These are phyloP conservation scores for Aspergillus coremiiformis DNA, from an alignment of 495 filamentous ascomycete genomes.

Conservation along the genomic window DNA sequence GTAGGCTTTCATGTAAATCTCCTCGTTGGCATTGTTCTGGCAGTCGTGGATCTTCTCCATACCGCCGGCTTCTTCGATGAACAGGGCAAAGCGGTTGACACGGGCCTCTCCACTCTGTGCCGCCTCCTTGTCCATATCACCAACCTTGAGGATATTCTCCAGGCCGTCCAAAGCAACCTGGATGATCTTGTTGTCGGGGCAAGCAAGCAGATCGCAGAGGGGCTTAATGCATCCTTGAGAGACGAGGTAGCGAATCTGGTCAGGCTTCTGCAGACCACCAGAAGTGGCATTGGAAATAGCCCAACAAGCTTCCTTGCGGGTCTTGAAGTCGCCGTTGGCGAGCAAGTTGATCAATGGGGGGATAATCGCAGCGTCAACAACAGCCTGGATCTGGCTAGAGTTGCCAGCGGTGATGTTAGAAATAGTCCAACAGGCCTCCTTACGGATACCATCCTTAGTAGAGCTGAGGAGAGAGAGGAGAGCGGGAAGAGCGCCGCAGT, in stretches of 20 bases:
- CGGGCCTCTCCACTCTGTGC: slow-evolving; percentile 57
- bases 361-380: slow-evolving; percentile 95
- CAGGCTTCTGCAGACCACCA: slow-evolving; percentile 95
- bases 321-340: slow-evolving; percentile 97
- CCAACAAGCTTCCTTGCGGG: slow-evolving; percentile 99
- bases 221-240: slow-evolving; percentile 92
- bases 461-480: slow-evolving; percentile 89
- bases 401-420: slow-evolving; percentile 98
- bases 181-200: slow-evolving; percentile 99
- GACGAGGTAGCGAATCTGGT: slow-evolving; percentile 95
- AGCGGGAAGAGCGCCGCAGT: slow-evolving; percentile 88
- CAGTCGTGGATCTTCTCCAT: slow-evolving; percentile 99
- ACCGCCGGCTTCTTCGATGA: slow-evolving; percentile 96
- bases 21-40: slow-evolving; percentile 99
- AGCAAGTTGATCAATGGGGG: slow-evolving; percentile 92
- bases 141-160: slow-evolving; percentile 99
- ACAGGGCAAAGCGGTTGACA: slow-evolving; percentile 94
- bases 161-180: slow-evolving; percentile 97
- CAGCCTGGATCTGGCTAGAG: slow-evolving; percentile 93
- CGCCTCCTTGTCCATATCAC: slow-evolving; percentile 94
- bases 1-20: slow-evolving; percentile 99
- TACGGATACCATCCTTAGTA: slow-evolving; percentile 96
- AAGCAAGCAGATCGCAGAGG: slow-evolving; percentile 89
- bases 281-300: slow-evolving; percentile 98
- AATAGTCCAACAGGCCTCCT: slow-evolving; percentile 99